Conservation (phyloP, 257 asterid species). For the Eucommia ulmoides region DNA sequence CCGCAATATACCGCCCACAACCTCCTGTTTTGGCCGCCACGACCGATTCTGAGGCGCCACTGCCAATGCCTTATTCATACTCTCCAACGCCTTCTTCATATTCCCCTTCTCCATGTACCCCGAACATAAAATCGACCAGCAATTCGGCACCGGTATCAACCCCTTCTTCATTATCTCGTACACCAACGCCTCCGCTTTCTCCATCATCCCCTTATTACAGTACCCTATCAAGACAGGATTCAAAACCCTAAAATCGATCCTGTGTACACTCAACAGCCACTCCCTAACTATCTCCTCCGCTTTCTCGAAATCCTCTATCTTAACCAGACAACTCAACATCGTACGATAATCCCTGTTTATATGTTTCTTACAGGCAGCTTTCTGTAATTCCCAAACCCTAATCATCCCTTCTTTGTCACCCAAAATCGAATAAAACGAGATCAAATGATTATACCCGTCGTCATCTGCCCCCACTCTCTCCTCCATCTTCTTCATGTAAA, state of each 20-base stretch:
- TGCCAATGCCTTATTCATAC: constrained; percentile 41
- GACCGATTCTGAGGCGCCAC: constrained; percentile 24
- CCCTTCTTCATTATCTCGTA: constrained; percentile 24
- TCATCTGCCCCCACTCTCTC: constrained; percentile 29
- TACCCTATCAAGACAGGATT: constrained; percentile 45
- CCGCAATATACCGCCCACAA: constrained; percentile 16
- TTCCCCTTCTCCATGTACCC: constrained; percentile 27
- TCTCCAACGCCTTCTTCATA: constrained; percentile 37
- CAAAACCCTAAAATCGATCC: constrained; percentile 39
- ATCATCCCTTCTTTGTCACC: constrained; percentile 36
- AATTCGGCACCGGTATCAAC: constrained; percentile 33
- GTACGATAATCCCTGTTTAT: constrained; percentile 47
- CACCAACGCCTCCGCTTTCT: constrained; percentile 37
- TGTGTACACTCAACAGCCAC: constrained; percentile 40
- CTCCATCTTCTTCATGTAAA: constrained; percentile 36
- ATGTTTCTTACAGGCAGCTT: constrained; percentile 39
- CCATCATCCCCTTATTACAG: constrained; percentile 35
- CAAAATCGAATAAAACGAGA: constrained; percentile 38
- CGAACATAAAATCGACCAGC: constrained; percentile 44
- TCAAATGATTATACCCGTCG: constrained; percentile 44
- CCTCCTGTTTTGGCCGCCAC: constrained; percentile 43
- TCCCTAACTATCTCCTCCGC: constrained; percentile 33
- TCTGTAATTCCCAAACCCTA: constrained; percentile 49
- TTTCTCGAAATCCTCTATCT: constrained; percentile 38
- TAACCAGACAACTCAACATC: constrained; percentile 40